Evolutionary conservation across 305 asterid genomes (phyloP).

Genomic region (Nicotiana rustica): DNA sequence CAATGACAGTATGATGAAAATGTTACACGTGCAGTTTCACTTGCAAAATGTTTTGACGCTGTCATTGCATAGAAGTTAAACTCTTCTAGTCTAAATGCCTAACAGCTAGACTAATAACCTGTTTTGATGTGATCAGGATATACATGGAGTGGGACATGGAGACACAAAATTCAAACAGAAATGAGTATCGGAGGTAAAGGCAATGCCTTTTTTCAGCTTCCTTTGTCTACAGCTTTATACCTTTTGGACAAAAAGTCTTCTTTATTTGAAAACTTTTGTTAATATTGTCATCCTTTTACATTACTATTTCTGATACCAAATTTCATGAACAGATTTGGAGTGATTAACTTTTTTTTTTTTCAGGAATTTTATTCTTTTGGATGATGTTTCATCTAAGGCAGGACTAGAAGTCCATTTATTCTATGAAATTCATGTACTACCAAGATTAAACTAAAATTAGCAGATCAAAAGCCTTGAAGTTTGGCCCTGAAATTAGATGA

Average conservation of each 20-base stretch:
- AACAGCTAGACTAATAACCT: constrained; percentile 7
- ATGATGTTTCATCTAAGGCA: constrained; percentile 45
- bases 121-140: constrained; percentile 57
- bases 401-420: neutral
- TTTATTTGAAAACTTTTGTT: constrained; percentile 22
- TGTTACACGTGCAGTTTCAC: too few species aligned
- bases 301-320: constrained; percentile 26
- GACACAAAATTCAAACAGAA: constrained; percentile 53
- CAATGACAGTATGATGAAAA: too few species aligned
- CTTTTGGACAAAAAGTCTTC: constrained; percentile 44
- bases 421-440: neutral
- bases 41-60: too few species aligned
- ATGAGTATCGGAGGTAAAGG: constrained; percentile 60
- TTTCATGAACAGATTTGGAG: constrained; percentile 5
- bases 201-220: constrained; percentile 25
- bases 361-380: constrained; percentile 60
- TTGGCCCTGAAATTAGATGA: neutral
- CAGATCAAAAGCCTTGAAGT: neutral
- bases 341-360: neutral
- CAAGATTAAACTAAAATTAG: neutral
- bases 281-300: constrained; percentile 40
- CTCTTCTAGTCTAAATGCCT: neutral
- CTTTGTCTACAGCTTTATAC: constrained; percentile 35
- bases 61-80: neutral
- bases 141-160: constrained; percentile 59